Base-by-base conservation (phyloP, 169 alveolate genomes). In the Cryptosporidium muris region DNA sequence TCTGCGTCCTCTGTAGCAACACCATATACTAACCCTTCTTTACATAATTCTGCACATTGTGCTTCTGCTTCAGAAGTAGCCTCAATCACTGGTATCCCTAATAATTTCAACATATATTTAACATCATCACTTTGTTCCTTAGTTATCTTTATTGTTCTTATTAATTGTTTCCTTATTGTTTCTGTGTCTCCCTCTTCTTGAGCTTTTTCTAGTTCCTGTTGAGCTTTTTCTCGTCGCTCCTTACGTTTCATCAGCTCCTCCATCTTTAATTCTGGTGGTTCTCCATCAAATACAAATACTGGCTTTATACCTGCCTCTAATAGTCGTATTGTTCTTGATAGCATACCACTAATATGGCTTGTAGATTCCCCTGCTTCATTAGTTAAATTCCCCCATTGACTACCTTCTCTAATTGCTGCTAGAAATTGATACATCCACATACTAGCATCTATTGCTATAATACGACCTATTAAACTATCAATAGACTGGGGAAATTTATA, bases 41-140 rank as follows among this genome's bases (percentile, higher is more conserved):
- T 94, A 8, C 96, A 96, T 43, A 96, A 88, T 51, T 91, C 94
- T 34, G 99, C 98, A 89, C 99, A 97, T 82, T 95, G 96, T 0
- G 99, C 98, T 90, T 97, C 99, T 3, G 99, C 99, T 82, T 97
- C 99, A 43, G 96, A 89, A 4, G 98, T 97, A 0, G 99, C 99
- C 81, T 95, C 95, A 47, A 96, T 92, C 16, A 94, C 95, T 0
- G 99, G 99, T 43, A 96, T 85, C 7, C 99, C 99, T 96, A 97
- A 91, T 74, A 95, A 90, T 65, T 92, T 81, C 37, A 96, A 91
- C 88, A 96, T 81, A 89, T 92, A 90, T 62, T 93, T 95, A 47
- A 97, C 98, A 85, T 97, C 98, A 63, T 94, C 97, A 88, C 94
- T 94, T 95, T 96, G 98, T 88, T 94, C 89, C 80, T 88, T 82